A percentile compares a stretch with the other conserved stretches of the same genome.
Conservation (phyloP, 768 basidiomycete species). For the Russula lepida region DNA sequence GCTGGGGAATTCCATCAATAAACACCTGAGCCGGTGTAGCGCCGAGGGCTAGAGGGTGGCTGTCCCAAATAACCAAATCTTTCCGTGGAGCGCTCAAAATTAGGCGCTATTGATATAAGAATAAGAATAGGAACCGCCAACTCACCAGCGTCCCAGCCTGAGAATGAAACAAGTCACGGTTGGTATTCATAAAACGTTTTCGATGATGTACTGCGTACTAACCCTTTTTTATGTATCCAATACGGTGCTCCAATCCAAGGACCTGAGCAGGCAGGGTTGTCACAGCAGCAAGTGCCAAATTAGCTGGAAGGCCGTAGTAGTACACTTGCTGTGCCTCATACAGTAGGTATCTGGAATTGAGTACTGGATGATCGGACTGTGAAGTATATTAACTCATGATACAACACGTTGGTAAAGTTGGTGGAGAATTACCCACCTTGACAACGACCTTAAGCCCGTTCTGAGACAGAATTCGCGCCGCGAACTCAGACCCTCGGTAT, state of each 20-base stretch:
- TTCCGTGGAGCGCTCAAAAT: slow-evolving; percentile 65
- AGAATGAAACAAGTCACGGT: not conserved
- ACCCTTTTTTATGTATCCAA: slow-evolving; percentile 63
- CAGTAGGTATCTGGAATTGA: slow-evolving; percentile 56
- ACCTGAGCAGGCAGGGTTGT: slow-evolving; percentile 56
- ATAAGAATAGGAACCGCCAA: not conserved
- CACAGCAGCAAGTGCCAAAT: slow-evolving; percentile 51
- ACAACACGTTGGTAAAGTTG: not conserved
- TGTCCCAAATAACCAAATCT: slow-evolving; percentile 59
- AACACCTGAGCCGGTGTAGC: slow-evolving; percentile 79
- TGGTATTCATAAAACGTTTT: slow-evolving; percentile 21
- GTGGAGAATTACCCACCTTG: slow-evolving; percentile 36
- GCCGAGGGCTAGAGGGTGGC: slow-evolving; percentile 69
- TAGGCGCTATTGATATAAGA: not conserved
- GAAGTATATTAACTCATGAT: not conserved
- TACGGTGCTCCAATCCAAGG: slow-evolving; percentile 57
- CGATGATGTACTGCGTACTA: slow-evolving; percentile 49
- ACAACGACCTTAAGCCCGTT: slow-evolving; percentile 49
- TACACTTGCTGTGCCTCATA: slow-evolving; percentile 67
- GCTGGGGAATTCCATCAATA: slow-evolving; percentile 78
- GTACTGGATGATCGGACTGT: slow-evolving; percentile 43
- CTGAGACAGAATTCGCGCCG: slow-evolving; percentile 50
- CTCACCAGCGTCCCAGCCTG: slow-evolving; percentile 61
- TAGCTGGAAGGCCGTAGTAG: slow-evolving; percentile 49
- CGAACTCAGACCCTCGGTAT: slow-evolving; percentile 57